phyloP scores from a whole-genome alignment of 768 basidiomycete species.

The Leccinum truebloodii region DNA sequence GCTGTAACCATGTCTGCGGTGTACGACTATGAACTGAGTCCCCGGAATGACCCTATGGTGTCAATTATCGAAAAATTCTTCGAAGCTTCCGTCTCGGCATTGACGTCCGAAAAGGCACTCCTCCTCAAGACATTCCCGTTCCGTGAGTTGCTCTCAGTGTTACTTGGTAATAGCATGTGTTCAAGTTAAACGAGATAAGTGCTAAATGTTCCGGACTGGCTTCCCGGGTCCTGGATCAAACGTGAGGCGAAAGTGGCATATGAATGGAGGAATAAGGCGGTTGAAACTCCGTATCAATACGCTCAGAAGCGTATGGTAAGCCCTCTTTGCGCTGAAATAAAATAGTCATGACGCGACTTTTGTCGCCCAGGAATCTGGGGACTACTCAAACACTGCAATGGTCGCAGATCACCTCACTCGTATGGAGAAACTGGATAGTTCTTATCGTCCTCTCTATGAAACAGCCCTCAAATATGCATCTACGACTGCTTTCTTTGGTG shows the following conservation, averaged over 20 bases:
- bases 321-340: not conserved
- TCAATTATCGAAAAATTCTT: not conserved
- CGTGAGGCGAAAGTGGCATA: not conserved
- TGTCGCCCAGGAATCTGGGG: not conserved
- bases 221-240: conserved; percentile 11
- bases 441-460: not conserved
- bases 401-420: not conserved
- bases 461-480: not conserved
- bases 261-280: not conserved
- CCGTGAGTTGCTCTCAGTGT: conserved; percentile 13
- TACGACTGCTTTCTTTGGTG: not conserved
- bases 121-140: conserved; percentile 5
- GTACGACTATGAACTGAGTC: not conserved
- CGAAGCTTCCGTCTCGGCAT: not conserved
- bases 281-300: conserved; percentile 7
- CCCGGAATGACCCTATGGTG: conserved; percentile 7
- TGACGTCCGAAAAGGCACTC: not conserved
- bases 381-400: not conserved
- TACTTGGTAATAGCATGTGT: conserved; percentile 4
- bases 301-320: not conserved
- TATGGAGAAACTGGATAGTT: not conserved
- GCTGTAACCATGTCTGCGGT: not conserved
- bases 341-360: not conserved
- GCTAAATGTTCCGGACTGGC: not conserved
- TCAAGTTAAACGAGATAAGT: not conserved